A percentile compares a stretch with the other conserved stretches of the same genome.
phyloP scores from a whole-genome alignment of 2,329 filamentous ascomycete species.

The Penicillium sp. region DNA sequence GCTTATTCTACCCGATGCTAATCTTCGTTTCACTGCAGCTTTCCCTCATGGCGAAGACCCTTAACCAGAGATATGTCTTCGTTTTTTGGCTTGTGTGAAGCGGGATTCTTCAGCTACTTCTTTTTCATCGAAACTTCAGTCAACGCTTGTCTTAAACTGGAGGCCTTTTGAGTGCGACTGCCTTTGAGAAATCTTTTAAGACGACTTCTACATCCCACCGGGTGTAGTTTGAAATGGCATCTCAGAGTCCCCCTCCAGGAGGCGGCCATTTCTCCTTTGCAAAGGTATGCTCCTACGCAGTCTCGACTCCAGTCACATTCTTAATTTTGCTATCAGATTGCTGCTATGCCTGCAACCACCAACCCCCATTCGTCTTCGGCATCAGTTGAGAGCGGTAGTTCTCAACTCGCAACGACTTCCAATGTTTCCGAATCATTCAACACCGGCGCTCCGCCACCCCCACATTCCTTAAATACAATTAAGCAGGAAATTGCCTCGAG shows the following conservation, averaged over 20 bases:
- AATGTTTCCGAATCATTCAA: slow-evolving; percentile 18
- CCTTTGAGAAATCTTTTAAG: slow-evolving; percentile 18
- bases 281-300: slow-evolving; percentile 53
- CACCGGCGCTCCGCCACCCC: slow-evolving; percentile 16
- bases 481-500: slow-evolving; percentile 14
- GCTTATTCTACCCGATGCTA: slow-evolving; percentile 5
- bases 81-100: slow-evolving; percentile 42
- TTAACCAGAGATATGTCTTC: slow-evolving; percentile 44
- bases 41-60: slow-evolving; percentile 41
- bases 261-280: slow-evolving; percentile 60
- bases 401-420: slow-evolving; percentile 17
- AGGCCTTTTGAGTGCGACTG: slow-evolving; percentile 21
- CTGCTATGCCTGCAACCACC: slow-evolving; percentile 39
- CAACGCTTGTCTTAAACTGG: slow-evolving; percentile 22
- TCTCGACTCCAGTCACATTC: not conserved
- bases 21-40: slow-evolving; percentile 22
- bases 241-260: slow-evolving; percentile 26
- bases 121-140: slow-evolving; percentile 31
- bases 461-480: slow-evolving; percentile 16
- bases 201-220: slow-evolving; percentile 14
- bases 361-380: slow-evolving; percentile 23
- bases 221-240: slow-evolving; percentile 29
- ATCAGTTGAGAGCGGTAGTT: slow-evolving; percentile 26
- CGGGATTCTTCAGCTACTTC: slow-evolving; percentile 38
- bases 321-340: slow-evolving; percentile 35